Base-by-base conservation (phyloP, 805 yeast species). In the Priceomyces castillae region DNA sequence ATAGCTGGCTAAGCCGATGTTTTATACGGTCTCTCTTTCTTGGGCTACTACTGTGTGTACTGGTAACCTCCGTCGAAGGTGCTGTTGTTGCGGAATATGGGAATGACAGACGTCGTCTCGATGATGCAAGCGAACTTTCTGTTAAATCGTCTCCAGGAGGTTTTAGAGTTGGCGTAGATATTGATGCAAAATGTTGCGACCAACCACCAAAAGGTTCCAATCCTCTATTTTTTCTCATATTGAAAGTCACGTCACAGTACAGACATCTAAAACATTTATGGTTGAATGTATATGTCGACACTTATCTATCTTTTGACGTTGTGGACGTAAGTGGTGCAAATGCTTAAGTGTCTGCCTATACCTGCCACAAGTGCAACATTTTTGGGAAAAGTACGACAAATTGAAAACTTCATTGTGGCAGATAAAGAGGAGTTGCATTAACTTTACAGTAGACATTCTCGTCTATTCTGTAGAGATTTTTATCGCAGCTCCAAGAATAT, bases 21-120 rank as follows among this genome's bases (percentile, higher is more conserved):
- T 25, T 37, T 7, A 37, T 23, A 9, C 15, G 17, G 22, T 37
- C 40, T 26, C 40, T 37, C n/a, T 37, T 37, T 15, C 40, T 37
- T 12, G 14, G 23, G 5, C 25, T 37, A n/a, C 16, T 25, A 14
- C 19, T 16, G 16, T 9, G 7, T 7, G 22, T n/a, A 11, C 16
- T 16, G 5, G 14, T 16, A 19, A 10, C 19, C 14, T 19, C 26
- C 14, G 40, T 18, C 5, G 40, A 19, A 7, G 40, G n/a, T 7
- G 40, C 19, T 5, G 40, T 15, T 14, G 33, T 37, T 12, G 26
- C 12, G 7, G 30, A 14, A 16, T 16, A 25, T 11, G 23, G 9
- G 25, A 11, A 18, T 14, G 40, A 37, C 17, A 35, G 4, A 5
- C 16, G 19, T 20, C 28, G 7, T 7, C 7, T 14, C 12, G 19